Conservation (phyloP, 2,329 filamentous ascomycete species). For the Botrytis pseudocinerea region DNA sequence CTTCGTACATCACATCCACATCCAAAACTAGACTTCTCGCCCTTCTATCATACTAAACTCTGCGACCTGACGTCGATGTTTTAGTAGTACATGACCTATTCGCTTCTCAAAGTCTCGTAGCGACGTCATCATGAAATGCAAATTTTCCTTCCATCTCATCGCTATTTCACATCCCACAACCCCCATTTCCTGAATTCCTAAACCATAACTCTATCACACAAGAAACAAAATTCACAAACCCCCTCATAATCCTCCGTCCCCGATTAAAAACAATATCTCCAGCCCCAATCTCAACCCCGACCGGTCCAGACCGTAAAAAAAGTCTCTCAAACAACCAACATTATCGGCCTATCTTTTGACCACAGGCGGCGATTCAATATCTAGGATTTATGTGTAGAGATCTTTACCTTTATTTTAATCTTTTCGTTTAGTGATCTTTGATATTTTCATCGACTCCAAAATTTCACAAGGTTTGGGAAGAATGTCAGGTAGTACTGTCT, state of each 20-base stretch:
- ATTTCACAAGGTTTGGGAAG: neutral
- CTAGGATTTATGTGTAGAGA: neutral
- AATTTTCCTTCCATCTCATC: neutral
- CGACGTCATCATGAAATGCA: neutral
- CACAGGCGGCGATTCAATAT: neutral
- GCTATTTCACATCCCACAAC: too few relatives aligned
- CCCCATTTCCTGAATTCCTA: neutral
- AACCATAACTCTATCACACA: neutral
- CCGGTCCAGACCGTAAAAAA: neutral
- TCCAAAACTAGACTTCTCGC: neutral
- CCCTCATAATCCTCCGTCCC: too few relatives aligned
- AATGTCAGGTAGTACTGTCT: neutral
- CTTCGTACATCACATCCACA: too few relatives aligned
- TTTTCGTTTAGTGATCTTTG: neutral
- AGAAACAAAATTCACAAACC: neutral
- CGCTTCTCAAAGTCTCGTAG: neutral
- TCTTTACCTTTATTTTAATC: neutral
- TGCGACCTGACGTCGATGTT: neutral
- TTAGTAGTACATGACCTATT: neutral
- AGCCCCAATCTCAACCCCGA: neutral
- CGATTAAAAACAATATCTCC: neutral
- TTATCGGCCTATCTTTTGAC: neutral
- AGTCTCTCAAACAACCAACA: neutral
- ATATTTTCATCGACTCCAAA: neutral
- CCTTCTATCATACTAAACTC: neutral